phyloP scores from a whole-genome alignment of 345 rosid genomes.

The Rhodamnia argentea region DNA sequence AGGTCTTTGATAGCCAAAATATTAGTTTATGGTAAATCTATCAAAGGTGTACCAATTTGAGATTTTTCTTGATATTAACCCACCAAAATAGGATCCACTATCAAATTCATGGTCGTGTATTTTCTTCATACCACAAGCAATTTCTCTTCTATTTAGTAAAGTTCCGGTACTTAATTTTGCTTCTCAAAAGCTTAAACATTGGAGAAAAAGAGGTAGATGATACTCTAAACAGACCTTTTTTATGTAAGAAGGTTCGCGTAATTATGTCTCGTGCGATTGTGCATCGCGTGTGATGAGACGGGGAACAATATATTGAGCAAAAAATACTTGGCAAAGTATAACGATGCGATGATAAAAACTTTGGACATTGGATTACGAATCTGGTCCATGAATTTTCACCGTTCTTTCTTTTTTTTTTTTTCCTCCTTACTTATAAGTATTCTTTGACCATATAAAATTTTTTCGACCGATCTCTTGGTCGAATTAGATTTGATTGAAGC shows the following conservation, averaged over 20 bases:
- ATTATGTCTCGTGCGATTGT: background rate
- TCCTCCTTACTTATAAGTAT: too few relatives aligned
- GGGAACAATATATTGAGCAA: background rate
- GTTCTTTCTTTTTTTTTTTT: background rate
- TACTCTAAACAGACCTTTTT: background rate
- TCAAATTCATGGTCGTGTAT: background rate
- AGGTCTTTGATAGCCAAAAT: too few relatives aligned
- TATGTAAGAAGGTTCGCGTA: background rate
- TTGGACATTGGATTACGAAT: background rate
- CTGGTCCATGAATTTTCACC: background rate
- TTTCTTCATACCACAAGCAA: background rate
- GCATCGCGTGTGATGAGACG: fast-evolving
- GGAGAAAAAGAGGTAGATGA: background rate
- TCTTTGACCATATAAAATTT: background rate
- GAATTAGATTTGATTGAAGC: background rate
- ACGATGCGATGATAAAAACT: too few relatives aligned
- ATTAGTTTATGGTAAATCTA: too few relatives aligned
- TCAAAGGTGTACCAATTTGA: too few relatives aligned
- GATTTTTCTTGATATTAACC: too few relatives aligned
- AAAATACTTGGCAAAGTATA: too few relatives aligned
- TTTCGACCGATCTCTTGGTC: background rate
- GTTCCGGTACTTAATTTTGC: background rate
- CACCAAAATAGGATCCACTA: background rate
- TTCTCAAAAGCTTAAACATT: background rate
- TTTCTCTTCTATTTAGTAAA: background rate